These are phyloP conservation scores for Cladosporium sp. DNA, from an alignment of 2,329 filamentous ascomycete species.

Conservation along the genomic window DNA sequence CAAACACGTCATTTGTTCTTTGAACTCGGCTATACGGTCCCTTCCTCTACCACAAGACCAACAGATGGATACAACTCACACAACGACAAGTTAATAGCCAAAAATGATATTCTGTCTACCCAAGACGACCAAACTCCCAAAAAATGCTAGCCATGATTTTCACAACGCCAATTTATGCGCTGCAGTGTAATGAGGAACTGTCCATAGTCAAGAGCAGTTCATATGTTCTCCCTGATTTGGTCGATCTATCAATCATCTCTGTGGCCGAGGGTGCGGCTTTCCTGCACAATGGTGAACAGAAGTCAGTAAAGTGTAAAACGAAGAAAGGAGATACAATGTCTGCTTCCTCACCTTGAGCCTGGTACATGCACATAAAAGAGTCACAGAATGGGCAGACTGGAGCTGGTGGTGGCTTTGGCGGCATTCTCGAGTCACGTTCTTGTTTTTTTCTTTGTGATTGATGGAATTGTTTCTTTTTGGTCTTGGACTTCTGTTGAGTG, in stretches of 20 bases:
- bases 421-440: background rate
- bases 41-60: too few relatives aligned
- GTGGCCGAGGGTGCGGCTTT: conserved; percentile 13
- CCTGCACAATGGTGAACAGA: background rate
- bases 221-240: background rate
- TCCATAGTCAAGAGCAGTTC: background rate
- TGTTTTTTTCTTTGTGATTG: background rate
- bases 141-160: background rate
- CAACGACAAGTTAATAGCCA: background rate
- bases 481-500: background rate
- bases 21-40: too few relatives aligned
- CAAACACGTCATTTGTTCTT: too few relatives aligned
- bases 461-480: background rate
- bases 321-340: background rate
- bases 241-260: background rate
- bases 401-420: background rate
- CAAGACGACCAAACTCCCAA: background rate
- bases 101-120: background rate
- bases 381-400: conserved; percentile 12
- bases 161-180: background rate
- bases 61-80: too few relatives aligned
- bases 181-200: background rate
- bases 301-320: background rate
- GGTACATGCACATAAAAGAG: conserved; percentile 7
- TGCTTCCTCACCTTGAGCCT: background rate